Percentiles rank a stretch among this genome's conserved stretches.
Evolutionary conservation across 2,329 filamentous ascomycete genomes (phyloP).

Genomic region (Ceratocystis huliohia): DNA sequence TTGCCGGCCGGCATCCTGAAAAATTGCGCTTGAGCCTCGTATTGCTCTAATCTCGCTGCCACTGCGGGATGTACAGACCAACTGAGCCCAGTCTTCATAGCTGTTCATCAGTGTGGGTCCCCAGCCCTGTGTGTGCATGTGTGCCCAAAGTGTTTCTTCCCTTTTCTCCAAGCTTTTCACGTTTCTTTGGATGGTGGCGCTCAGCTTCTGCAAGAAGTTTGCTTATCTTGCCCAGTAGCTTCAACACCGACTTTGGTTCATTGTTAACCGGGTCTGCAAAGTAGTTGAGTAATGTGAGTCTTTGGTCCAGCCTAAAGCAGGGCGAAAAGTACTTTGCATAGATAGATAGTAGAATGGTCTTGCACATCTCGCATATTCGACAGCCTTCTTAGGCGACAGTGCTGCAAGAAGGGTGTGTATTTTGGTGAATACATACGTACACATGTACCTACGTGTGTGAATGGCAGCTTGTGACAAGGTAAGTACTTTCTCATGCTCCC

Average conservation of each 20-base stretch:
- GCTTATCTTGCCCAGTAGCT: background rate
- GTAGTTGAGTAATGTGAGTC: background rate
- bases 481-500: background rate
- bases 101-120: too few relatives aligned
- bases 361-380: background rate
- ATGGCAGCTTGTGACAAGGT: background rate
- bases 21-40: background rate
- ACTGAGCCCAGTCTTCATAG: too few relatives aligned
- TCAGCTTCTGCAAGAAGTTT: background rate
- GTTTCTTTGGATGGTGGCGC: background rate
- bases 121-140: background rate
- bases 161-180: background rate
- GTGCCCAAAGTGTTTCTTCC: background rate
- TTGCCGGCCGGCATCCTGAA: background rate
- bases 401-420: background rate
- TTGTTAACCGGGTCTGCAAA: background rate
- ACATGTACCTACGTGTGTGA: background rate
- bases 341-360: background rate
- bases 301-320: background rate
- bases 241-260: too few relatives aligned
- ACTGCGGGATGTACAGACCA: too few relatives aligned
- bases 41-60: background rate
- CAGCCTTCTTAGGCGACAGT: background rate
- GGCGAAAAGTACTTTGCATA: conserved; percentile 3
- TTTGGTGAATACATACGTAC: background rate